Percentiles rank a stretch among this genome's conserved stretches.
Evolutionary conservation across 31 red algal species (phyloP).

Genomic region (Odonthalia washingtoniensis): DNA sequence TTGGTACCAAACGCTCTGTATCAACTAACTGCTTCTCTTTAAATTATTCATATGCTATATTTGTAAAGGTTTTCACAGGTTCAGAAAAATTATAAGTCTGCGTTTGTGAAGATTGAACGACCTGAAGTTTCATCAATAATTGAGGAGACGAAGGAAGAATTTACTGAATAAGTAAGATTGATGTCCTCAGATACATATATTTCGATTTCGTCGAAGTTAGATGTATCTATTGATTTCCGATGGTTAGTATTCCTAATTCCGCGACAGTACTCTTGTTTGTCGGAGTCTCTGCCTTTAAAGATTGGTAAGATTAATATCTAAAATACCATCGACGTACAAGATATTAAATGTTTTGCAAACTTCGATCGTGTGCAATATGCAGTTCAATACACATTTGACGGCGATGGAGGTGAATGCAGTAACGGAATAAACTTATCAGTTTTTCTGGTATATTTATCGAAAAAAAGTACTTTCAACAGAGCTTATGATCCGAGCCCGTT

Average conservation of each 20-base stretch:
- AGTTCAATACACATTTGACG: slow-evolving; percentile 40
- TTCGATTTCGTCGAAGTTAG: slow-evolving; percentile 10
- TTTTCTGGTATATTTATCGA: slow-evolving; percentile 36
- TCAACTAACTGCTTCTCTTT: slow-evolving; percentile 44
- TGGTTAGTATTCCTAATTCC: slow-evolving; percentile 47
- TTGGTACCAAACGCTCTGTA: slow-evolving; percentile 16
- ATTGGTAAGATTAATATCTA: not conserved
- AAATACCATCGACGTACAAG: not conserved
- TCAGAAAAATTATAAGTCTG: slow-evolving; percentile 53
- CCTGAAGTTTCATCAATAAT: slow-evolving; percentile 46
- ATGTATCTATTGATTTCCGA: slow-evolving; percentile 43
- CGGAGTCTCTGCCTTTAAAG: slow-evolving; percentile 51
- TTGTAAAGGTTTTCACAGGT: slow-evolving; percentile 64
- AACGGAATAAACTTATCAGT: too few relatives aligned
- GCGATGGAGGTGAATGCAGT: not conserved
- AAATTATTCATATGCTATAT: slow-evolving; percentile 49
- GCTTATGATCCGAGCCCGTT: not conserved
- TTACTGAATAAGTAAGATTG: too few relatives aligned
- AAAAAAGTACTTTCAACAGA: slow-evolving; percentile 18
- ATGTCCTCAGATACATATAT: not conserved
- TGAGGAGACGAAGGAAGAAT: slow-evolving; percentile 15
- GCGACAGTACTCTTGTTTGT: slow-evolving; percentile 62
- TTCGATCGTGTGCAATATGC: slow-evolving; percentile 37
- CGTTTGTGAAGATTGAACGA: slow-evolving; percentile 33
- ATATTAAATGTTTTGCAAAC: not conserved